A percentile compares a stretch with the other conserved stretches of the same genome.
Conservation (phyloP, 306 rosid species). For the Rubus parviflorus region DNA sequence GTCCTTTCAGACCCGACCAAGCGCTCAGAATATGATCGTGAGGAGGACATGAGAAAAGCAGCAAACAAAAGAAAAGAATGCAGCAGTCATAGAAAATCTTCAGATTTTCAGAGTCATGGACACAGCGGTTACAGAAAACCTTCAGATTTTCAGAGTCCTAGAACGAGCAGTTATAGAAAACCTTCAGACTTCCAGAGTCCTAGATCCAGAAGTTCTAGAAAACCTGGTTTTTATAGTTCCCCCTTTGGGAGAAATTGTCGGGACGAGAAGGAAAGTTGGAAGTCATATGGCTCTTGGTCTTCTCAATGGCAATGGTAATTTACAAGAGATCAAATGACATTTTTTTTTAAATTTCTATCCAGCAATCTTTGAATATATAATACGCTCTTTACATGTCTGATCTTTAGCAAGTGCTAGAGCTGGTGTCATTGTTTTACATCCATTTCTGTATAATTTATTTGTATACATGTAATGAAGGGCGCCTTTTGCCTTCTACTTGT, state of each 20-base stretch:
- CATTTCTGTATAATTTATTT: too few relatives aligned
- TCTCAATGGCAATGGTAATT: conserved; percentile 28
- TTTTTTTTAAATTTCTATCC: too few relatives aligned
- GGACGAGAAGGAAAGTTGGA: conserved; percentile 37
- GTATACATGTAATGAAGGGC: background rate
- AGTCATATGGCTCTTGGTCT: conserved; percentile 39
- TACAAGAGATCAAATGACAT: background rate
- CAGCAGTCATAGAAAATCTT: conserved; percentile 45
- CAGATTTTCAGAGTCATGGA: conserved; percentile 43
- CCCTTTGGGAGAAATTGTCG: conserved; percentile 45
- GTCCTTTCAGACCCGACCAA: conserved; percentile 78
- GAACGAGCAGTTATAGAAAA: background rate
- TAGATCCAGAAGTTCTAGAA: background rate
- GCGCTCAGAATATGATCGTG: conserved; percentile 79
- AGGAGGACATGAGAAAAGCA: conserved; percentile 72
- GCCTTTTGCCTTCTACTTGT: background rate
- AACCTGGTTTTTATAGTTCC: conserved; percentile 38
- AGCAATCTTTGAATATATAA: too few relatives aligned
- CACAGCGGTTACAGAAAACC: conserved; percentile 13
- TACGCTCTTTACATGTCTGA: background rate
- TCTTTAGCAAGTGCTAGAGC: background rate
- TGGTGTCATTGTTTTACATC: too few relatives aligned
- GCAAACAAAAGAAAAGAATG: conserved; percentile 45
- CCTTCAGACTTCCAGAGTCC: background rate
- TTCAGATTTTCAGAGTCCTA: background rate